phyloP scores from a whole-genome alignment of 139 green algal genomes.

The Choricystis sp. region DNA sequence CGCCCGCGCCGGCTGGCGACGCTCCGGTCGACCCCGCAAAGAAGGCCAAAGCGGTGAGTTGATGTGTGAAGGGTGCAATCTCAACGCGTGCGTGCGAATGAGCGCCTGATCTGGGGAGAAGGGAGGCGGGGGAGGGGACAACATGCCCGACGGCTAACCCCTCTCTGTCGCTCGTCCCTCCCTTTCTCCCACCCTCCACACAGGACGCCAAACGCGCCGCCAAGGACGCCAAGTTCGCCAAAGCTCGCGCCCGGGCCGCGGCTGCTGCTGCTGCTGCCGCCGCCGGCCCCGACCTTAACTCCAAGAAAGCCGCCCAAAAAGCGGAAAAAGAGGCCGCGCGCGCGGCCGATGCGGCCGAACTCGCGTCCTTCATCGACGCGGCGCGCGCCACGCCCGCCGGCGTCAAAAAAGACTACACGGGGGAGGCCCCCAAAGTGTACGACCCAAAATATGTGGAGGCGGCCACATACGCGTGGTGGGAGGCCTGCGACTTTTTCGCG shows the following conservation, averaged over 20 bases:
- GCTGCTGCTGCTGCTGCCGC: slow-evolving; percentile 15
- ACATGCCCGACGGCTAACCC: too few relatives aligned
- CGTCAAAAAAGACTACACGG: slow-evolving; percentile 60
- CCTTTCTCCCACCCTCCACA: background rate
- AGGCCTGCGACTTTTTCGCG: slow-evolving; percentile 81
- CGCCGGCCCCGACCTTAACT: too few relatives aligned
- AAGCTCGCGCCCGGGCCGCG: slow-evolving; percentile 16
- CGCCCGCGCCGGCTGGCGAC: too few relatives aligned
- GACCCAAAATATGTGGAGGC: slow-evolving; percentile 55
- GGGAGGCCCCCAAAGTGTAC: slow-evolving; percentile 72
- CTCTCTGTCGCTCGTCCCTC: background rate
- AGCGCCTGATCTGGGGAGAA: too few relatives aligned
- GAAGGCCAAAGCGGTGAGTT: background rate
- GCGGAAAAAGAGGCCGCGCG: slow-evolving; percentile 66
- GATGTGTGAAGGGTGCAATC: background rate
- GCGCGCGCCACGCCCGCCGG: slow-evolving; percentile 51
- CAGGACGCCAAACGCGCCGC: slow-evolving; percentile 26
- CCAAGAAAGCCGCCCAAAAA: slow-evolving; percentile 59
- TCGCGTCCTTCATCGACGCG: slow-evolving; percentile 27
- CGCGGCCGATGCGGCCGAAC: slow-evolving; percentile 55
- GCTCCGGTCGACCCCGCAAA: background rate
- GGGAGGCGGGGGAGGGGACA: too few relatives aligned
- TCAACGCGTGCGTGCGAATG: too few relatives aligned
- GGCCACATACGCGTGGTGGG: slow-evolving; percentile 67
- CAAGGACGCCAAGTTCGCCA: slow-evolving; percentile 57